phyloP scores from a whole-genome alignment of 768 basidiomycete species.

The Lentinus tigrinus region DNA sequence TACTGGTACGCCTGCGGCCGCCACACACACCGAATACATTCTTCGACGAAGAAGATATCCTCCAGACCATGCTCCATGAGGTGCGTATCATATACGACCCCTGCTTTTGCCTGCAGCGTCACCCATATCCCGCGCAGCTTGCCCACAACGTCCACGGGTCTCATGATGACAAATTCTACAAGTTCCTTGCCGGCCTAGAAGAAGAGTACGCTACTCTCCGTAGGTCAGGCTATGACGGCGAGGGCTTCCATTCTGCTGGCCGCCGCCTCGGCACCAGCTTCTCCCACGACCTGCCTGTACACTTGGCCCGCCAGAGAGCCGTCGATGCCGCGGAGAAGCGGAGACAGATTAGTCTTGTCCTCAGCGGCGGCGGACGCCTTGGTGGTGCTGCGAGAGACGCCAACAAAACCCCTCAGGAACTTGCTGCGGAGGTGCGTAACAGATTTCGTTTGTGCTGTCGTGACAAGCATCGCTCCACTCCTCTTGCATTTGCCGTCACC shows the following conservation, averaged over 20 bases:
- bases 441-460: background rate
- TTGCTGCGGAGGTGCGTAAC: slow-evolving; percentile 63
- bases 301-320: slow-evolving; percentile 64
- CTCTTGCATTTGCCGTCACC: background rate
- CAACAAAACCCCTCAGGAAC: slow-evolving; percentile 54
- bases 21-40: slow-evolving; percentile 67
- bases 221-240: slow-evolving; percentile 82
- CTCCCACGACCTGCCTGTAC: slow-evolving; percentile 66
- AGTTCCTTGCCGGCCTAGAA: slow-evolving; percentile 67
- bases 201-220: slow-evolving; percentile 83
- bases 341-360: slow-evolving; percentile 39
- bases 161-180: slow-evolving; percentile 85
- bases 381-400: slow-evolving; percentile 40
- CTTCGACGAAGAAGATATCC: slow-evolving; percentile 69
- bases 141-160: slow-evolving; percentile 88
- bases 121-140: slow-evolving; percentile 45
- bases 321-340: slow-evolving; percentile 82
- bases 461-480: too few species aligned
- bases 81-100: slow-evolving; percentile 34
- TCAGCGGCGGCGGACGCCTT: slow-evolving; percentile 57
- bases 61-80: slow-evolving; percentile 90
- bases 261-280: slow-evolving; percentile 62
- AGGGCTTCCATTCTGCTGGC: slow-evolving; percentile 86
- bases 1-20: slow-evolving; percentile 79
- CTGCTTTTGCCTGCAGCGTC: background rate